Conservation (phyloP, 352 stramenopile species). For the Pythium scleroteichum region DNA sequence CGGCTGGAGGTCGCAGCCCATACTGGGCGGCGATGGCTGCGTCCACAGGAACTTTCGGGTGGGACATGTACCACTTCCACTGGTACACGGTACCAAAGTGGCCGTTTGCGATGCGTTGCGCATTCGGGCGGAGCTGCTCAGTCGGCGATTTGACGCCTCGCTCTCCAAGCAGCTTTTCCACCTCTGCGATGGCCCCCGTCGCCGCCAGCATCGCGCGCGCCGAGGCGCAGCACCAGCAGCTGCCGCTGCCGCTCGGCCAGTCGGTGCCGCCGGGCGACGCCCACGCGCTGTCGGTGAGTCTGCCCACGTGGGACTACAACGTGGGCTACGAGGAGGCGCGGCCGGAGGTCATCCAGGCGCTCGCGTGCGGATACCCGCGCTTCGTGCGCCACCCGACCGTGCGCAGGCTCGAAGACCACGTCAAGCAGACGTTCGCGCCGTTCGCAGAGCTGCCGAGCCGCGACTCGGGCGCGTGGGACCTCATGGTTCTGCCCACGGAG, state of each 20-base stretch:
- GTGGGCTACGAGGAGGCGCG: conserved; percentile 91
- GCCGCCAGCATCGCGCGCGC: conserved; percentile 18
- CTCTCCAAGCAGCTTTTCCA: no score
- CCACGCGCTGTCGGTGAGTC: conserved; percentile 83
- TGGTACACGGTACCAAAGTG: conserved; percentile 3
- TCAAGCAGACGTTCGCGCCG: conserved; percentile 28
- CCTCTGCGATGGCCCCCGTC: conserved; percentile 10
- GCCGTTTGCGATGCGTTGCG: conserved; percentile 5
- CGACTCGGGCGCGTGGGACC: conserved; percentile 34
- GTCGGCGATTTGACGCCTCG: background rate
- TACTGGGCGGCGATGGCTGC: no score
- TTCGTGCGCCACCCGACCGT: conserved; percentile 92
- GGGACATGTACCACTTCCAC: background rate
- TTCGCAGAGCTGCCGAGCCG: conserved; percentile 31
- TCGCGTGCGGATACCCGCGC: conserved; percentile 91
- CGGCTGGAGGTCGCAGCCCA: no score
- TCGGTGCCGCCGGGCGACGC: conserved; percentile 67
- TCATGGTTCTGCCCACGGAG: conserved; percentile 57
- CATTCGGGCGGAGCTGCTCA: conserved; percentile 4
- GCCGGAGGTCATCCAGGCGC: conserved; percentile 54
- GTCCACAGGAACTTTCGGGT: conserved; percentile 10
- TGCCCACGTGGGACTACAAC: conserved; percentile 82
- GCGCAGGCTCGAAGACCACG: conserved; percentile 49
- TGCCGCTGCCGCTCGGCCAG: conserved; percentile 57
- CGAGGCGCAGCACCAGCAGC: conserved; percentile 15